Percentiles rank a stretch among this genome's conserved stretches.
phyloP scores from a whole-genome alignment of 2,329 filamentous ascomycete genomes.

The Xylariales sp. region DNA sequence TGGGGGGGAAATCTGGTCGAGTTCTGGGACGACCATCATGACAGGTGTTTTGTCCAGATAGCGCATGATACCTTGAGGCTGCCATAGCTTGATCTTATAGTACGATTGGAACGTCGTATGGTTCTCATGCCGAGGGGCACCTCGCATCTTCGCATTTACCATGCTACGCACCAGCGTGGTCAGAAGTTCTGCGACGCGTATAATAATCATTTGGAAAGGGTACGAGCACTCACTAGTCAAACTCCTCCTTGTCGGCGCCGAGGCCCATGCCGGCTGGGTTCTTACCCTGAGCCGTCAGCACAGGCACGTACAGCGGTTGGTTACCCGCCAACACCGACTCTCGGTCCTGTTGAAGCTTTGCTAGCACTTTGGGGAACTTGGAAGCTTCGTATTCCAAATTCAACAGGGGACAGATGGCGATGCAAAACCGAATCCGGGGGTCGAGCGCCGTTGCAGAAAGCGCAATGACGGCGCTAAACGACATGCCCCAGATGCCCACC shows the following conservation, averaged over 20 bases:
- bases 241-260: slow-evolving; percentile 40
- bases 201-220: too few species aligned
- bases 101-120: too few species aligned
- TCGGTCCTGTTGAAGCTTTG: neutral
- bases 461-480: slow-evolving; percentile 37
- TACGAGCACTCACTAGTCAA: slow-evolving; percentile 33
- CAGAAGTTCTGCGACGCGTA: too few species aligned
- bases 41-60: too few species aligned
- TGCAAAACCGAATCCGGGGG: slow-evolving; percentile 12
- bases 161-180: too few species aligned
- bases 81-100: too few species aligned
- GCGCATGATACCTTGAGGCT: too few species aligned
- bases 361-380: neutral
- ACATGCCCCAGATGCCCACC: slow-evolving; percentile 41
- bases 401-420: too few species aligned
- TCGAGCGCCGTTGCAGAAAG: slow-evolving; percentile 40
- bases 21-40: too few species aligned
- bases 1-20: too few species aligned
- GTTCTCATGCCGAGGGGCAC: too few species aligned
- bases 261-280: slow-evolving; percentile 25
- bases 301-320: slow-evolving; percentile 16
- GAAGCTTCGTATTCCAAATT: neutral
- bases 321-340: slow-evolving; percentile 7
- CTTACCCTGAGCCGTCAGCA: slow-evolving; percentile 17
- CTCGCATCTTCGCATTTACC: too few species aligned